Base-by-base conservation (phyloP, 805 yeast species). In the Monosporozyma siamensis region DNA sequence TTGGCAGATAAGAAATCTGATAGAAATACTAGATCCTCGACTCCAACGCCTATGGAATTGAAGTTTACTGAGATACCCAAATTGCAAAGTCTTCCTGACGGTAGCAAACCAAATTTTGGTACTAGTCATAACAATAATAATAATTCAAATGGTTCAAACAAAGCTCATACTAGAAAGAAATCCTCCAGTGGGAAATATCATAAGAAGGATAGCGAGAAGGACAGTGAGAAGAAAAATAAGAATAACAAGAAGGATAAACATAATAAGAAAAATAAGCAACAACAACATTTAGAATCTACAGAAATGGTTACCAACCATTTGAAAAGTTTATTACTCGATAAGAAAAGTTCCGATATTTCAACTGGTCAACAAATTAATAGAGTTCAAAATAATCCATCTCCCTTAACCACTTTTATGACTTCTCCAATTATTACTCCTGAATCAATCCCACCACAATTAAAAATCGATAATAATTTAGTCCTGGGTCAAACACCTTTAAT, bases 51-150 rank as follows among this genome's bases (percentile, higher is more conserved):
- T n/a, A 18, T 21, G 23, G 24, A 24, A 15, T 21, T 18, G 11
- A 26, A 21, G 23, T 10, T 23, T 20, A 26, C 12, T 11, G 24
- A 25, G n/a, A 37, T 54, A 12, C 60, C 63, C n/a, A 43, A 46
- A 37, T 51, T 54, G 15, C 64, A 60, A 32, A 40, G 46, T 4
- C 44, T 60, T 18, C 64, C 64, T 7, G 59, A 60, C 35, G 65
- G 65, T 20, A 55, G 53, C 31, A 60, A 48, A 38, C 64, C 65
- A 15, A 49, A 58, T 48, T 59, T 60, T 48, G 65, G 65, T 6
- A 47, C 50, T 34, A 46, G 53, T 25, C 12, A 14, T 14, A 34
- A 15, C 8, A 36, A 22, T 10, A 40, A 25, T 2, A 27, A 22
- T 7, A 35, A 32, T 21, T 24, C 23, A 8, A 39, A 45, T 14